Evolutionary conservation across 164 flowering plant species (phyloP), one percentile per base, ranked within the genome.

Genomic region (Chimonanthus salicifolius): DNA sequence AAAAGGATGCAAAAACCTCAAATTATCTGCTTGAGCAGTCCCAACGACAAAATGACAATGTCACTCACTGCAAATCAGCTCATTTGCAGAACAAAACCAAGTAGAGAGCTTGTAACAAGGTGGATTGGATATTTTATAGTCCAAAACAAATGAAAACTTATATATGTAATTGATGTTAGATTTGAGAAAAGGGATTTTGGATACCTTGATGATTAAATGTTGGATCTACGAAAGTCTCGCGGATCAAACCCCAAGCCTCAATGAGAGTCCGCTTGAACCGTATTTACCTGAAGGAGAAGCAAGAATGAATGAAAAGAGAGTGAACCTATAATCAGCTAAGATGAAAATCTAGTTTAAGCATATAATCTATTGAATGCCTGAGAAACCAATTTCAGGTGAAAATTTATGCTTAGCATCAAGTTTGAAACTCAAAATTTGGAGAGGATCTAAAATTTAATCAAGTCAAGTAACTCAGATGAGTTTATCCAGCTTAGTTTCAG

Each of bases 181-280:
- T 71, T 68, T 45, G 20, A 49, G 8, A 4, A 46, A 65, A 71
- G n/a, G 1, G 58, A 60, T 72, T 47, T 43, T n/a, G 49, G 47
- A 64, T 74, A 95, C 99, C 99, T 87, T 95, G 99, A 79, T 95
- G 97, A 82, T 95, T 95, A 81, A 85, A 95, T 65, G 94, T 90
- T 47, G 98, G 98, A 81, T 95, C 98, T 0, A 95, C 71, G 74
- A 95, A 95, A 44, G 92, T 87, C 78, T 95, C 99, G 74, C 98
- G 80, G 72, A 93, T 93, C 87, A 95, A 85, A 49, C 97, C 92
- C 99, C 99, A 95, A 47, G 99, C 87, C 74, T 95, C 99, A 65
- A 95, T 88, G 44, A 95, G 90, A 44, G 99, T 92, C 79, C 99
- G 87, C n/a, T 78, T 95, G 99, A 43, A 90, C 99, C 73, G 86